Evolutionary conservation across 495 filamentous ascomycete genomes (phyloP), one percentile per base, ranked within the genome.

Genomic region (Parachaetomium inaequale): DNA sequence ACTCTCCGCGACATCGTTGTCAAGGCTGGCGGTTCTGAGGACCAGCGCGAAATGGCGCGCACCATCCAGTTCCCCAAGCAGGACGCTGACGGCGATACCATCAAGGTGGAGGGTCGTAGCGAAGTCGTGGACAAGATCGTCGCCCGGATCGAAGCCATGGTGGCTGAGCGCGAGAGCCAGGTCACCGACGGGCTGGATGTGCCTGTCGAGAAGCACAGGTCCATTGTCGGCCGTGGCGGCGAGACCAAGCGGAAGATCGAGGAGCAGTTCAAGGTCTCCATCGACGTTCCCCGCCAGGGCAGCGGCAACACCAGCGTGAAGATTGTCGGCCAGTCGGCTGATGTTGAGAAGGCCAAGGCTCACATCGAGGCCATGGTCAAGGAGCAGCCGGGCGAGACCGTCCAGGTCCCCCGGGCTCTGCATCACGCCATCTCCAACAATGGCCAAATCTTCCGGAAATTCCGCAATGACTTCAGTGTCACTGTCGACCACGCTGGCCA

Each of bases 161-260:
- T 96, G 38, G 76, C 82, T 21, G 85, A 96, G 73, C 88, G 90
- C 28, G 86, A 90, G 66, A 90, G 84, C 66, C 89, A 95, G 71
- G 83, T 88, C 29, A 86, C 84, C 5, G 87, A 87, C 61, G 79
- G 75, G n/a, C 61, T 96, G 45, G 91, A 96, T 5, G 87, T 98
- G 23, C 85, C 91, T 25, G 84, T 85, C 4, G 87, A 93, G 58
- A 96, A 96, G 78, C 95, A 98, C 71, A 84, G 92, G 34, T 80
- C 90, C 11, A 82, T 99, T 15, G 97, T 99, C 67, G 94, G 94
- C 49, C 90, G 91, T 42, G 92, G 92, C 61, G 94, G 94, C 56
- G 91, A 94, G 55, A 87, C 86, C 38, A 86, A 92, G 63, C 87
- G 90, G 54, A 81, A 84, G 46, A 84, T 99, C n/a, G 94, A 98